Evolutionary conservation across 1,284 basidiomycete species (phyloP), one percentile per base, ranked within the genome.

Genomic region (Naganishia liquefaciens): DNA sequence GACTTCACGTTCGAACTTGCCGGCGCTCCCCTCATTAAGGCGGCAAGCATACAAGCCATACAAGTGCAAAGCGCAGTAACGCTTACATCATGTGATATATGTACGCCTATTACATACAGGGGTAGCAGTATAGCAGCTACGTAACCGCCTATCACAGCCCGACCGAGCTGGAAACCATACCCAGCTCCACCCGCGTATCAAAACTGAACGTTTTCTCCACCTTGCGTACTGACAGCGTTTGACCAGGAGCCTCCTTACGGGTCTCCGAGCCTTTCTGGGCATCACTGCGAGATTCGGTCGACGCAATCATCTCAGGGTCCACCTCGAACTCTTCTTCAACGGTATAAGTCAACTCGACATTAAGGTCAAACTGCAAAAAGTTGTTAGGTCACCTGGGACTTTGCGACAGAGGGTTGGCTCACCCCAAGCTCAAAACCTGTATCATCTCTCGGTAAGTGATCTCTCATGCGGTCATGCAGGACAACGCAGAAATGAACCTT

Each of bases 331-430:
- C 71, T 65, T 94, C 93, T 72, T 95, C 93, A 0, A 89, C 89
- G 40, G 89, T 85, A 76, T 97, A 96, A 0, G 91, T 94, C 76
- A 92, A 96, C 5, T 90, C 87, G 1, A 96, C 87, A 66, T 93
- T 83, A 85, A 95, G 88, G 72, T 93, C 93, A 76, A 93, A 92
- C 92, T 95, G 30, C 42, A 62, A 43, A 54, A n/a, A 19, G 33
- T 10, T 37, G 33, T 37, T 37, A 37, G 33, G 33, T 13, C 10
- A n/a, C 51, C 47, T 9, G 15, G 54, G 28, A 55, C 63, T 42
- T 37, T 7, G 72, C 70, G 69, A 64, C 62, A 62, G n/a, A 37
- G 72, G 63, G 11, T 46, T 28, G 2, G 67, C 71, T 23, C 47
- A 1, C 47, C 37, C 17, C 66, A 66, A 10, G 66, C 68, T 55